phyloP scores from a whole-genome alignment of 768 basidiomycete species.

The Rhizopogon vinicolor region DNA sequence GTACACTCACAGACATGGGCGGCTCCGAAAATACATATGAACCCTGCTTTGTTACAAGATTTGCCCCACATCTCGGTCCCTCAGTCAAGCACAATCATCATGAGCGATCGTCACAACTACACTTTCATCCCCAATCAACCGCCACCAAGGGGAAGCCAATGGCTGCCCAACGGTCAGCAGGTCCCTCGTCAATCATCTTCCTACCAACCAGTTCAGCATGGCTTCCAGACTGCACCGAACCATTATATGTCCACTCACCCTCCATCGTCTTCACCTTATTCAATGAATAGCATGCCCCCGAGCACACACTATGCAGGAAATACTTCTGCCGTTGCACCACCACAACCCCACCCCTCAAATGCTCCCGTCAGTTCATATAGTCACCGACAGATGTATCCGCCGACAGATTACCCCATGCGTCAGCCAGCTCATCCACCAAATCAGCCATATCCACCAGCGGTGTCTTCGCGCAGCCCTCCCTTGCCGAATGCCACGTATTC shows the following conservation, averaged over 20 bases:
- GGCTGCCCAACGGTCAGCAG: constrained; percentile 16
- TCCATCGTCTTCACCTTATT: constrained; percentile 17
- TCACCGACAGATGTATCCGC: constrained; percentile 23
- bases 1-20: constrained; percentile 21
- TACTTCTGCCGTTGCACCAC: constrained; percentile 11
- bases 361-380: constrained; percentile 13
- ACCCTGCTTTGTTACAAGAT: constrained; percentile 10
- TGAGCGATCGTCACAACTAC: constrained; percentile 28
- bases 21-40: constrained; percentile 32
- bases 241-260: constrained; percentile 14
- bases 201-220: constrained; percentile 13
- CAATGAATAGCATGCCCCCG: constrained; percentile 2
- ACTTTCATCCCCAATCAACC: constrained; percentile 14
- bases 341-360: constrained; percentile 16
- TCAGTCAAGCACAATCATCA: constrained; percentile 5
- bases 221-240: neutral
- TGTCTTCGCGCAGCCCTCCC: neutral
- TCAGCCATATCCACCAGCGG: constrained; percentile 4
- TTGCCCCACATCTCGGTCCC: neutral
- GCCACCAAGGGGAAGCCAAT: constrained; percentile 15
- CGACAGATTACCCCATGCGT: constrained; percentile 21
- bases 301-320: constrained; percentile 14
- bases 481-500: neutral
- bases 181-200: constrained; percentile 17
- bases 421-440: constrained; percentile 30